A percentile compares a stretch with the other conserved stretches of the same genome.
phyloP scores from a whole-genome alignment of 208 protist species.

The Porcisia hertigi region DNA sequence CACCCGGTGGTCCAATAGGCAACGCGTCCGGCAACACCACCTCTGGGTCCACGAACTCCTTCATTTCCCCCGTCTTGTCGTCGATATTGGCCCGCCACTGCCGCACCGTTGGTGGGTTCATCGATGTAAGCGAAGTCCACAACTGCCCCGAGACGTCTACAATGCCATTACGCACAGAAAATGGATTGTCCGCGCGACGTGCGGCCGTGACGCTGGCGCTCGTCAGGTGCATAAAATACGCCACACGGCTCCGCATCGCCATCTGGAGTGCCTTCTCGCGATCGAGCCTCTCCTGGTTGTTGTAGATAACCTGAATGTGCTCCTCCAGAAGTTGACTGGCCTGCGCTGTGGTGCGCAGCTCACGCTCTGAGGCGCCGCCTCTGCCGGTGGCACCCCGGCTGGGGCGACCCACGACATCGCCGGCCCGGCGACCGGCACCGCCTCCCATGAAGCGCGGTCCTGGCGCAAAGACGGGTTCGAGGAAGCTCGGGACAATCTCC shows the following conservation, averaged over 20 bases:
- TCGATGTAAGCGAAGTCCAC: slow-evolving; percentile 63
- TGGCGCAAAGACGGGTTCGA: slow-evolving; percentile 67
- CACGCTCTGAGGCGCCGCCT: background rate
- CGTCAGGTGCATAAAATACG: slow-evolving; percentile 73
- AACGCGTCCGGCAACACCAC: slow-evolving; percentile 63
- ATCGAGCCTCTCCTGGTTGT: slow-evolving; percentile 59
- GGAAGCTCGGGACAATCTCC: slow-evolving; percentile 84
- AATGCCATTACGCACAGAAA: slow-evolving; percentile 82
- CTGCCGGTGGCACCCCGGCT: slow-evolving; percentile 1
- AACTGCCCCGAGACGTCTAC: slow-evolving; percentile 68
- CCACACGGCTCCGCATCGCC: slow-evolving; percentile 42
- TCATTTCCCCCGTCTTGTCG: slow-evolving; percentile 37
- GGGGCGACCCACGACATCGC: slow-evolving; percentile 12
- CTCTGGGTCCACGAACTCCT: slow-evolving; percentile 67
- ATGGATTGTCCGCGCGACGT: slow-evolving; percentile 87
- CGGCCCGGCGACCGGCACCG: slow-evolving; percentile 5
- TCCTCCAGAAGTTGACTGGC: slow-evolving; percentile 63
- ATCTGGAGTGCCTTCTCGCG: slow-evolving; percentile 60
- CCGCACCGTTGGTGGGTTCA: slow-evolving; percentile 53
- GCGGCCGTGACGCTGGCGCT: slow-evolving; percentile 82
- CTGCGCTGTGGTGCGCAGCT: slow-evolving; percentile 10
- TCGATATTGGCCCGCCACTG: slow-evolving; percentile 34
- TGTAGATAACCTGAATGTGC: slow-evolving; percentile 80
- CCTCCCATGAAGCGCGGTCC: slow-evolving; percentile 23
- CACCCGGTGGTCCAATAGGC: slow-evolving; percentile 38